These are phyloP conservation scores for Luvunga scandens DNA, from an alignment of 345 rosid species.

Conservation along the genomic window DNA sequence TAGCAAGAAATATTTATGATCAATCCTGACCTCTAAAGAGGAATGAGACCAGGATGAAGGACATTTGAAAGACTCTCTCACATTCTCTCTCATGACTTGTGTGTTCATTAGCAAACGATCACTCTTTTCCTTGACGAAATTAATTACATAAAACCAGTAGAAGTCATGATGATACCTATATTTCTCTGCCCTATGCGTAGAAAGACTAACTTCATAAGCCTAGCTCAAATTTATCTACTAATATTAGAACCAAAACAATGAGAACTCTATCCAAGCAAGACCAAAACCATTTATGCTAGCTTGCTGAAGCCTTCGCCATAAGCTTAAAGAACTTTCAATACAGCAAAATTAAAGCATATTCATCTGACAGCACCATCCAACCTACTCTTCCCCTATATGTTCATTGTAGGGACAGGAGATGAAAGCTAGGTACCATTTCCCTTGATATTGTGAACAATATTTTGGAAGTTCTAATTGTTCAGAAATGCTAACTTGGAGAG, in stretches of 20 bases:
- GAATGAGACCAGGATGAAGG: too few relatives aligned
- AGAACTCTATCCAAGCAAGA: not conserved
- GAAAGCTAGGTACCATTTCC: not conserved
- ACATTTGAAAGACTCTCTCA: too few relatives aligned
- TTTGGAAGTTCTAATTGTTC: not conserved
- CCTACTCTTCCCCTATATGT: not conserved
- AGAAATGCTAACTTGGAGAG: not conserved
- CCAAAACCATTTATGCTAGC: not conserved
- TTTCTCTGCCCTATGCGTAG: not conserved
- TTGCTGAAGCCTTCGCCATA: too few relatives aligned
- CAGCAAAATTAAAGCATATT: not conserved
- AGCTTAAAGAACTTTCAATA: not conserved
- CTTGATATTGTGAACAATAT: too few relatives aligned
- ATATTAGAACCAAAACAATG: not conserved
- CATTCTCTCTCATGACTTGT: too few relatives aligned
- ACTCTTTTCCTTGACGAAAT: constrained; percentile 13
- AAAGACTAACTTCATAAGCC: not conserved
- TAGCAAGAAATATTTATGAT: too few relatives aligned
- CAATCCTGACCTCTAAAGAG: too few relatives aligned
- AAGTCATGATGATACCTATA: not conserved
- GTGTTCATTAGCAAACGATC: too few relatives aligned
- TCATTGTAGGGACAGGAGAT: not conserved
- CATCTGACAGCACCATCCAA: not conserved
- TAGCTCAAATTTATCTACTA: not conserved
- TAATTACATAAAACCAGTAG: not conserved